Evolutionary conservation across 1,139 yeast genomes (phyloP).

Genomic region (Saccharomycopsis hybrid): DNA sequence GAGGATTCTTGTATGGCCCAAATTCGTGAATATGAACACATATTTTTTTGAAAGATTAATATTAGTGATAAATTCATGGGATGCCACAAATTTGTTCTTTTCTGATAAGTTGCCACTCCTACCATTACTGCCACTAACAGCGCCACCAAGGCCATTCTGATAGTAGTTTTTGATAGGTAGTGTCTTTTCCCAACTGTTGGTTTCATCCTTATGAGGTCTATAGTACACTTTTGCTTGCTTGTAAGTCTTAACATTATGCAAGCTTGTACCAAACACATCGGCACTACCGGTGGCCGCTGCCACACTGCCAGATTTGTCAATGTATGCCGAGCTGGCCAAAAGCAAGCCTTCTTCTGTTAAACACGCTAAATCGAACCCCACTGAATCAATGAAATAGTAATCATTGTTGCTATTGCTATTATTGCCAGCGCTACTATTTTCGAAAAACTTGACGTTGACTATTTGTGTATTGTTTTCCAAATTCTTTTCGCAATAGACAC

Average conservation of each 20-base stretch:
- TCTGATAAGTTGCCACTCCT: slow-evolving; percentile 26
- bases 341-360: slow-evolving; percentile 61
- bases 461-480: slow-evolving; percentile 41
- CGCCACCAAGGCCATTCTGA: slow-evolving; percentile 25
- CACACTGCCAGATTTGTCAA: slow-evolving; percentile 22
- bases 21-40: slow-evolving; percentile 47
- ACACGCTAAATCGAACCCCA: slow-evolving; percentile 68
- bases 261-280: slow-evolving; percentile 14
- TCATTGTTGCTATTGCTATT: slow-evolving; percentile 47
- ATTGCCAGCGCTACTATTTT: slow-evolving; percentile 29
- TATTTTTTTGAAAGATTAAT: slow-evolving; percentile 45
- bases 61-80: slow-evolving; percentile 42
- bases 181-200: slow-evolving; percentile 34
- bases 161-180: slow-evolving; percentile 22
- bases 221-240: slow-evolving; percentile 31
- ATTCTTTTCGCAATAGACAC: slow-evolving; percentile 45
- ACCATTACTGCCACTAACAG: slow-evolving; percentile 26
- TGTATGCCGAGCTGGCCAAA: slow-evolving; percentile 44
- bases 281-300: too few species aligned
- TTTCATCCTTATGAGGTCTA: slow-evolving; percentile 33
- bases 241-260: neutral
- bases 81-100: slow-evolving; percentile 22
- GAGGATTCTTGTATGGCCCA: slow-evolving; percentile 50
- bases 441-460: slow-evolving; percentile 82
- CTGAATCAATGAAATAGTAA: slow-evolving; percentile 77